These are phyloP conservation scores for Crithidia fasciculata DNA, from an alignment of 208 protist genomes.

Conservation along the genomic window DNA sequence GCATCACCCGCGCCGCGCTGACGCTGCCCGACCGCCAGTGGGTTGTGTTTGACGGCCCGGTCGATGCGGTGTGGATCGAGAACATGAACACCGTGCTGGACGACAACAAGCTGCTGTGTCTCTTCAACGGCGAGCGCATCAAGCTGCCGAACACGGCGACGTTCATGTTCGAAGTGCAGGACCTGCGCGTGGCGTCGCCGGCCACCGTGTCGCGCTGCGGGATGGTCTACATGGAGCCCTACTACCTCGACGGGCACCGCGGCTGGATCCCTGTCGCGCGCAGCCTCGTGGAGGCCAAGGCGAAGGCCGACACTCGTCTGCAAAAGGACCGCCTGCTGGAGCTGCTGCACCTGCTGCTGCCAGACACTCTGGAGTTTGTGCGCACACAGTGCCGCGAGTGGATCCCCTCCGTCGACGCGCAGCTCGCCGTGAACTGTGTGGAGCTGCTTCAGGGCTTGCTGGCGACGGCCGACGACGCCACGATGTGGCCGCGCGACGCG, in stretches of 20 bases:
- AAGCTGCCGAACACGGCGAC: conserved; percentile 93
- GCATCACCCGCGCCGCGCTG: conserved; percentile 77
- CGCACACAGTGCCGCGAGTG: conserved; percentile 90
- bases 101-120: conserved; percentile 98
- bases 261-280: conserved; percentile 88
- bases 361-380: conserved; percentile 87
- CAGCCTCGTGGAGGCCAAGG: conserved; percentile 67
- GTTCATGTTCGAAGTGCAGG: conserved; percentile 99
- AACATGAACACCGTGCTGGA: conserved; percentile 99
- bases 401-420: conserved; percentile 88
- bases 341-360: conserved; percentile 77
- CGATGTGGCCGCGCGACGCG: conserved; percentile 58
- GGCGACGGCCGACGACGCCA: conserved; percentile 48
- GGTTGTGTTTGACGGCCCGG: conserved; percentile 98
- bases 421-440: conserved; percentile 91
- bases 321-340: conserved; percentile 72
- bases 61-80: conserved; percentile 99
- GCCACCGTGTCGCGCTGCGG: conserved; percentile 99
- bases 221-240: conserved; percentile 98
- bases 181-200: conserved; percentile 97
- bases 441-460: conserved; percentile 89
- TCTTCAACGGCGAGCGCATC: conserved; percentile 97
- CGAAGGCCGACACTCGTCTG: conserved; percentile 45
- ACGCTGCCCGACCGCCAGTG: conserved; percentile 90
- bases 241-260: conserved; percentile 88